These are phyloP conservation scores for Salix exigua DNA, from an alignment of 345 rosid genomes.

Conservation along the genomic window DNA sequence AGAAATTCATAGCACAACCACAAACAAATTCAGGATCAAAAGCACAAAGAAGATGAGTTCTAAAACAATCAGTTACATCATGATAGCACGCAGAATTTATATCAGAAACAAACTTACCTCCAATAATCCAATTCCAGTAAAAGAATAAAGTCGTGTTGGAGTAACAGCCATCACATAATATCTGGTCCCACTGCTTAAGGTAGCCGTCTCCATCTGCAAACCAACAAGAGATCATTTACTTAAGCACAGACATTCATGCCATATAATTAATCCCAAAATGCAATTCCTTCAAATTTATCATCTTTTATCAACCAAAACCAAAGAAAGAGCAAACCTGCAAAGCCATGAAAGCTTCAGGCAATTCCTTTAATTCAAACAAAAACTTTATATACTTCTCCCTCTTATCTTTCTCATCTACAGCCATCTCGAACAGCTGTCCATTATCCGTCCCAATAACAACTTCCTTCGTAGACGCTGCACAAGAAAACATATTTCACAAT, in stretches of 20 bases:
- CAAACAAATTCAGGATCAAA: conserved; percentile 7
- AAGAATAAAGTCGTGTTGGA: conserved; percentile 94
- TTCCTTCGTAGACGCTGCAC: conserved; percentile 87
- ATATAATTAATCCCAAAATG: neutral
- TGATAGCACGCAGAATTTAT: no score
- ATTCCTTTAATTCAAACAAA: conserved; percentile 70
- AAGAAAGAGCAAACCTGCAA: conserved; percentile 56
- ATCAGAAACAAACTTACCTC: conserved; percentile 54
- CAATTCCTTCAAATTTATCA: neutral
- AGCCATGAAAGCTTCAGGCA: conserved; percentile 90
- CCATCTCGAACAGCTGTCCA: conserved; percentile 88
- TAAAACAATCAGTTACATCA: no score
- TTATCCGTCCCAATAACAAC: conserved; percentile 82
- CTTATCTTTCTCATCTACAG: conserved; percentile 97
- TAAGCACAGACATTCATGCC: neutral
- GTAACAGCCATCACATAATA: conserved; percentile 99
- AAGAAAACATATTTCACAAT: neutral
- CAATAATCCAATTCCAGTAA: conserved; percentile 84
- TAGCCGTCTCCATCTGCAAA: conserved; percentile 89
- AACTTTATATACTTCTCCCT: conserved; percentile 85
- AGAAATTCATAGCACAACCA: conserved; percentile 6
- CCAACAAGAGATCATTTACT: neutral
- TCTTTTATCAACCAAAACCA: neutral
- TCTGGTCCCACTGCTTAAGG: conserved; percentile 62
- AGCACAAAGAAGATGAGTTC: neutral